Evolutionary conservation across 371 early-diverging fungal species (phyloP), one percentile per base, ranked within the genome.

Genomic region (Mortierella sp.): DNA sequence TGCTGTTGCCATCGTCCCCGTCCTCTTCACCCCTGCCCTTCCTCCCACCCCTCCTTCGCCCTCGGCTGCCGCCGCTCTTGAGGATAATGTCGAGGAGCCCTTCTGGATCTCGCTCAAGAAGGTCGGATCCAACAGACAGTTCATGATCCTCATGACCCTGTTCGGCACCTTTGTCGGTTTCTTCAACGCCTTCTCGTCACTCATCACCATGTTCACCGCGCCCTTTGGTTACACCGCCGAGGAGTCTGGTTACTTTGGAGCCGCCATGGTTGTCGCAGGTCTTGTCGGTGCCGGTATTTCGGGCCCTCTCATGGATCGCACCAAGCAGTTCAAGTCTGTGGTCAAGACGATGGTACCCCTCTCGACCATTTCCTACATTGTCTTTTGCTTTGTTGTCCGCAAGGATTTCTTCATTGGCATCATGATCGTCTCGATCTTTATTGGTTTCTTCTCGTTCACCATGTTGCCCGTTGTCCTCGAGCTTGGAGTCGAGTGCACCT

Each of bases 211-310:
- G 77, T 92, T 92, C 70, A 86, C 93, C 18, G 82, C 83, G 24
- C 95, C 95, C 21, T 94, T 91, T 80, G 94, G 93, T 18, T 95
- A 94, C 79, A 76, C 89, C 1, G 88, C 93, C 60, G 89, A 87
- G 48, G 89, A 93, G 41, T 90, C 90, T 46, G 93, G 94, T 27
- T 91, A 89, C 68, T 91, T 93, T 51, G 91, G 90, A 72, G 93
- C 91, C 1, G 90, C 91, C 41, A 89, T 89, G 68, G 89, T 91
- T 44, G 89, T 91, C n/a, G 91, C 90, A 44, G 93, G 92, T 49
- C 75, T 93, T 51, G 89, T 89, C 8, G 93, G 80, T 86, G 91
- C 84, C 71, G 91, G 91, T 80, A 80, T 90, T 44, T 87, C 90
- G 41, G 91, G 93, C 18, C 90, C 90, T 29, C 83, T 91, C 24